A percentile compares a stretch with the other conserved stretches of the same genome.
Conservation (phyloP, 768 basidiomycete species). For the Pleurotus citrinopileatus region DNA sequence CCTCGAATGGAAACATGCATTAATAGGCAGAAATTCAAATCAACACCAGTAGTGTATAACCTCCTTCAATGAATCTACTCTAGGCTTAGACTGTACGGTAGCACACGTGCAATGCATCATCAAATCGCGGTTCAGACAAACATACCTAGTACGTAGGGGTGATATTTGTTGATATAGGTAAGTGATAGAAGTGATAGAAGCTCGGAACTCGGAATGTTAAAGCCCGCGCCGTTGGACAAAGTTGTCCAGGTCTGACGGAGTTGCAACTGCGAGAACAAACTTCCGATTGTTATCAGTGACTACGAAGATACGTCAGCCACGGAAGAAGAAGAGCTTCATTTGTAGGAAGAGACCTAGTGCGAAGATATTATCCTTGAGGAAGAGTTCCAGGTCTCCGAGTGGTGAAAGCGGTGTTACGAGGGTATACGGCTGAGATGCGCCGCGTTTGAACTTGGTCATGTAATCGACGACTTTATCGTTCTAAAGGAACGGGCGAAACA, state of each 20-base stretch:
- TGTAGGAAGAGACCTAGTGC: no score
- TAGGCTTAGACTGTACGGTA: constrained; percentile 1
- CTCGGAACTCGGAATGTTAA: neutral
- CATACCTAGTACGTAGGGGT: no score
- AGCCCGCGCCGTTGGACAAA: constrained; percentile 18
- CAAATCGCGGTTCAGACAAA: no score
- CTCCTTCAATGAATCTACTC: neutral
- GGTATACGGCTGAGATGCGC: constrained; percentile 63
- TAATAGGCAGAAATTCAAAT: neutral
- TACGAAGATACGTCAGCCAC: constrained; percentile 23
- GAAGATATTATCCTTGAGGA: constrained; percentile 70
- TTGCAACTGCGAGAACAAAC: constrained; percentile 82
- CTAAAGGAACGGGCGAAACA: constrained; percentile 31
- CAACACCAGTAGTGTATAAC: neutral
- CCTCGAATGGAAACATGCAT: neutral
- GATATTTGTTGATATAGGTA: neutral
- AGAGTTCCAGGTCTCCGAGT: constrained; percentile 77
- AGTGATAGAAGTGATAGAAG: neutral
- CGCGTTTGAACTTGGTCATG: constrained; percentile 75
- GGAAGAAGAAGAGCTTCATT: neutral
- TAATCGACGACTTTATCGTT: constrained; percentile 66
- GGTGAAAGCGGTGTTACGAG: constrained; percentile 80
- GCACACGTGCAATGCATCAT: neutral
- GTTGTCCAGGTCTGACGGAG: constrained; percentile 69
- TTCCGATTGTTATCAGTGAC: constrained; percentile 83